Base-by-base conservation (phyloP, 257 asterid genomes). In the Perilla frutescens region DNA sequence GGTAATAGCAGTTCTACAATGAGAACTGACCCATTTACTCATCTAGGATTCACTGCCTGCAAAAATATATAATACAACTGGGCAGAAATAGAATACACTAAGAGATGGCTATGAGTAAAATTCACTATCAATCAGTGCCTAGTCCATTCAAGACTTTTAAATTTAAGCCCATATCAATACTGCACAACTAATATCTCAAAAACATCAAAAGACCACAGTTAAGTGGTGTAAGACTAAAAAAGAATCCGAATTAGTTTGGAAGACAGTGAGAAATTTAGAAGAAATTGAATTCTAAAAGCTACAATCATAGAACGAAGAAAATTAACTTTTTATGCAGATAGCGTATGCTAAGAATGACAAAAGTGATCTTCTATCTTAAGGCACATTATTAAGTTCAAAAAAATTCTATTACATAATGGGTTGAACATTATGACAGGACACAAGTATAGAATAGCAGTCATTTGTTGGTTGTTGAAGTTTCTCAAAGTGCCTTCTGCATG, bases 391-490 rank as follows among this genome's bases (percentile, higher is more conserved):
- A 44, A 8, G 49, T 44, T 44, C 49, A 44, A 44, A 0, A 44
- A 11, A 34, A 1, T 34, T 34, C 37, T 3, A 34, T 34, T 6
- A 44, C 49, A 6, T 8, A 44, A 44, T 6, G 49, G 12, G 8
- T 44, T 54, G 60, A 20, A 15, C 60, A 15, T 54, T 53, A 54
- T 54, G 60, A 54, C 4, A 54, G 11, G 60, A n/a, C n/a, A 54
- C 20, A 6, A 7, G 60, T 13, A 12, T 4, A 10, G 54, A n/a
- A 13, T 13, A n/a, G 12, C 55, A 49, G 7, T 13, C 26, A n/a
- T 49, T 32, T 6, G 3, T 4, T 37, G n/a, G n/a, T n/a, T n/a
- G n/a, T n/a, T n/a, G n/a, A n/a, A n/a, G n/a, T n/a, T n/a, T n/a
- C n/a, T n/a, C n/a, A n/a, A n/a, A 66, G 31, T 36, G 29, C 40